Evolutionary conservation across 2,329 filamentous ascomycete genomes (phyloP).

Genomic region (Macrophomina phaseolina): DNA sequence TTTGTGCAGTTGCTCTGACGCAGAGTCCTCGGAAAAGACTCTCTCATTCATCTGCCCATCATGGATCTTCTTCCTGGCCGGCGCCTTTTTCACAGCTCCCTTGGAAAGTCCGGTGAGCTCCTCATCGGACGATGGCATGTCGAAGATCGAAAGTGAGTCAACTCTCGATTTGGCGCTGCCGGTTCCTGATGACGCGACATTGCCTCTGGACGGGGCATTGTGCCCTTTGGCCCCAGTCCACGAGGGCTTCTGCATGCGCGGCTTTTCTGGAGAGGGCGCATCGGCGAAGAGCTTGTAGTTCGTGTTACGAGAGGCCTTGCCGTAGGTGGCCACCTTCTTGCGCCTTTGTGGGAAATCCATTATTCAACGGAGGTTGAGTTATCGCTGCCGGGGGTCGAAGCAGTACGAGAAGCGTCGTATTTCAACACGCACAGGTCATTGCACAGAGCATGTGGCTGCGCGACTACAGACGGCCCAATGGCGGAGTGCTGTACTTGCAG

Average conservation of each 20-base stretch:
- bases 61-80: not conserved
- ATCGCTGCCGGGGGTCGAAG: not conserved
- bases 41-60: not conserved
- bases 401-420: not conserved
- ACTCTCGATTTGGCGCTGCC: not conserved
- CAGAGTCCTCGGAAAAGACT: slow-evolving; percentile 19
- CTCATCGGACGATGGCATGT: slow-evolving; percentile 46
- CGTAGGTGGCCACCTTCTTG: slow-evolving; percentile 48
- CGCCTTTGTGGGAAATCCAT: slow-evolving; percentile 36
- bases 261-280: slow-evolving; percentile 41
- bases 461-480: slow-evolving; percentile 7
- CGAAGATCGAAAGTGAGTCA: slow-evolving; percentile 41
- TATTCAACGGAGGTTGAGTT: slow-evolving; percentile 10
- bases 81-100: not conserved
- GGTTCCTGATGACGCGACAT: slow-evolving; percentile 1
- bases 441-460: not conserved
- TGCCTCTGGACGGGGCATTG: not conserved
- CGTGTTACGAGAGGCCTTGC: slow-evolving; percentile 40
- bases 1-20: slow-evolving; percentile 23
- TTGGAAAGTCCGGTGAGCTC: slow-evolving; percentile 29
- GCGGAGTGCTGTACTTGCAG: not conserved
- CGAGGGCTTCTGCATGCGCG: slow-evolving; percentile 34
- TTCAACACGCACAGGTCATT: not conserved
- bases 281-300: slow-evolving; percentile 34
- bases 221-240: slow-evolving; percentile 10